Evolutionary conservation across 2,329 filamentous ascomycete species (phyloP).

Genomic region (Chaetomium sp.): DNA sequence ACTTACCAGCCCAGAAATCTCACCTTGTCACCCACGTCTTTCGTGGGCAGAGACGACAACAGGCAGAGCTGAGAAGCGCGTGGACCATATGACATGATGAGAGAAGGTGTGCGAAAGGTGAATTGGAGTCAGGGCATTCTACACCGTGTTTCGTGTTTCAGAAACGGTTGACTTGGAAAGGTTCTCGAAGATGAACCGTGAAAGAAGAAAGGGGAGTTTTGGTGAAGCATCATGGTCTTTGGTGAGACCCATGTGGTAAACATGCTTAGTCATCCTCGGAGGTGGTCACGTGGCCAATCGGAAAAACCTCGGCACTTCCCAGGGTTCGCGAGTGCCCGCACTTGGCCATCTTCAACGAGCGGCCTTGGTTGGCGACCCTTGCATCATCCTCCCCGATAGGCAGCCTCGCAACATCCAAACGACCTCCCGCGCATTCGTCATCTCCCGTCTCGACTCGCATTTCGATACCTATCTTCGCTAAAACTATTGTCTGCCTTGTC

Average conservation of each 20-base stretch:
- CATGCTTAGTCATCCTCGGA: constrained; percentile 6
- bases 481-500: background rate
- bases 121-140: background rate
- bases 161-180: no score
- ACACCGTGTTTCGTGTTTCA: background rate
- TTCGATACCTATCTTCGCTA: background rate
- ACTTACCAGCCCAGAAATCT: constrained; percentile 87
- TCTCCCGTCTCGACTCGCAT: background rate
- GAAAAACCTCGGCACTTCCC: constrained; percentile 15
- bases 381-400: constrained; percentile 23
- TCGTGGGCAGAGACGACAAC: constrained; percentile 51
- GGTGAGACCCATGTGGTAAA: background rate
- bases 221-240: no score
- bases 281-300: constrained; percentile 16
- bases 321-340: background rate
- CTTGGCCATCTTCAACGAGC: background rate
- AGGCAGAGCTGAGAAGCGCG: constrained; percentile 59
- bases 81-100: constrained; percentile 50
- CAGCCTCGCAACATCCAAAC: constrained; percentile 16
- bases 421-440: constrained; percentile 11
- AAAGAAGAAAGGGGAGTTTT: no score
- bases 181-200: no score
- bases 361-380: constrained; percentile 17
- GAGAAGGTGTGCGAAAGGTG: background rate
- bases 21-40: constrained; percentile 64